Percentiles rank a stretch among this genome's conserved stretches.
Evolutionary conservation across 2,329 filamentous ascomycete species (phyloP).

Genomic region (Alternaria ethzedia): DNA sequence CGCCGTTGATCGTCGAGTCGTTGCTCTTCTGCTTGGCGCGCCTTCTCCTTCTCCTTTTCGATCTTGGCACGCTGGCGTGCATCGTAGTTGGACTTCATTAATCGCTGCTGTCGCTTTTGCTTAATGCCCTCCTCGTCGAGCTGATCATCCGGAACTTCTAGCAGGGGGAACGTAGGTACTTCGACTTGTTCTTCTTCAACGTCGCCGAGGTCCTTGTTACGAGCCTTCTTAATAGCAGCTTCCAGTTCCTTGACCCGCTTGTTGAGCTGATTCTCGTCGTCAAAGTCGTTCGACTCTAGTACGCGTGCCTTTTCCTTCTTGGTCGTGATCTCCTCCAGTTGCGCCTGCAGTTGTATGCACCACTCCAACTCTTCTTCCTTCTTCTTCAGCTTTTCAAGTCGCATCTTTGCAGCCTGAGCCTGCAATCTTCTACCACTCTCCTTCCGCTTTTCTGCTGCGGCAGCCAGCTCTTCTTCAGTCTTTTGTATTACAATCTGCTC

Average conservation of each 20-base stretch:
- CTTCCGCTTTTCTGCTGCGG: conserved; percentile 90
- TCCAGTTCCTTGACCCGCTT: conserved; percentile 88
- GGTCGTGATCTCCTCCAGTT: conserved; percentile 75
- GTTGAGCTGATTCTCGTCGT: conserved; percentile 86
- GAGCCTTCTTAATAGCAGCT: conserved; percentile 83
- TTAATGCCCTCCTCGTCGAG: conserved; percentile 91
- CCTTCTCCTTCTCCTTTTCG: conserved; percentile 93
- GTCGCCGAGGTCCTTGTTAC: conserved; percentile 91
- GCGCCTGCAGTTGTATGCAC: conserved; percentile 80
- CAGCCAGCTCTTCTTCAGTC: conserved; percentile 89
- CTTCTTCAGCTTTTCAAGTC: conserved; percentile 89
- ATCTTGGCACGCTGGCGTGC: conserved; percentile 91
- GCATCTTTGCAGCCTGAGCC: conserved; percentile 97
- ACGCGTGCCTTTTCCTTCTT: conserved; percentile 82
- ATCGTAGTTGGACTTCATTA: conserved; percentile 94
- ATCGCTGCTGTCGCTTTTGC: conserved; percentile 87
- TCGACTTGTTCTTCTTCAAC: conserved; percentile 78
- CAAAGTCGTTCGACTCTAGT: conserved; percentile 88
- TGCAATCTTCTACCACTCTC: conserved; percentile 91
- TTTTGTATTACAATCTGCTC: conserved; percentile 92
- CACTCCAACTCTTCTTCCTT: conserved; percentile 97
- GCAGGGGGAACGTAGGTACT: conserved; percentile 81
- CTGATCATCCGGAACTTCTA: conserved; percentile 89
- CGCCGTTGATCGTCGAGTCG: conserved; percentile 82
- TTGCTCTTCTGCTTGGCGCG: conserved; percentile 80